phyloP scores from a whole-genome alignment of 148 eudicot genomes.

The Salicornia ramosissima region DNA sequence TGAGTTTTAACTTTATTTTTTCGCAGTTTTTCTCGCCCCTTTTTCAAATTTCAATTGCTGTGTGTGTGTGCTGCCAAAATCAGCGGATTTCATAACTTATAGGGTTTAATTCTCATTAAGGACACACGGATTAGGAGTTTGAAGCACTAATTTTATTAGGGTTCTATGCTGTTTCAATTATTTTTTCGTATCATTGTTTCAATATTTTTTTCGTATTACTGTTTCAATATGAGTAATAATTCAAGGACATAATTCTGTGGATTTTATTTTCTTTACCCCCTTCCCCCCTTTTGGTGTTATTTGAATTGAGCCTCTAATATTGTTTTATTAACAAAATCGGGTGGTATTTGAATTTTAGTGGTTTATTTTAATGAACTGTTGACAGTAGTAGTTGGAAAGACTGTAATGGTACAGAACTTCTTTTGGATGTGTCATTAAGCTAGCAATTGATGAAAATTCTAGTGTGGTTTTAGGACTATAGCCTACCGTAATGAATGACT shows the following conservation, averaged over 20 bases:
- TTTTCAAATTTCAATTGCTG: not conserved
- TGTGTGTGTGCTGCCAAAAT: not conserved
- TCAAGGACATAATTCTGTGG: not conserved
- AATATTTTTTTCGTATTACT: too few relatives aligned
- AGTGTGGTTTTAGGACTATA: too few relatives aligned
- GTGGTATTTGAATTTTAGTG: not conserved
- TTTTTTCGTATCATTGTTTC: too few relatives aligned
- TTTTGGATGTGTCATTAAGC: not conserved
- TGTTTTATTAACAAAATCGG: not conserved
- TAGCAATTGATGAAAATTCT: too few relatives aligned
- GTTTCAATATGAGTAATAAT: too few relatives aligned
- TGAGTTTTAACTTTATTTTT: conserved; percentile 7
- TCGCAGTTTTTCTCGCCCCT: not conserved
- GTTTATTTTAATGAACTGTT: not conserved
- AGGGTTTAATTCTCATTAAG: not conserved
- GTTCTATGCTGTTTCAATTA: not conserved
- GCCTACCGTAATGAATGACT: too few relatives aligned
- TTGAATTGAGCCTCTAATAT: not conserved
- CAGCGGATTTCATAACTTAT: not conserved
- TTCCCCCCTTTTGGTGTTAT: not conserved
- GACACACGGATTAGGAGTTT: not conserved
- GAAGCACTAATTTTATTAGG: not conserved
- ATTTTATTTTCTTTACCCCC: not conserved
- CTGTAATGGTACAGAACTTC: not conserved
- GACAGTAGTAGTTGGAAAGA: not conserved